These are phyloP conservation scores for Bretziella fagacearum DNA, from an alignment of 2,329 filamentous ascomycete species.

Conservation along the genomic window DNA sequence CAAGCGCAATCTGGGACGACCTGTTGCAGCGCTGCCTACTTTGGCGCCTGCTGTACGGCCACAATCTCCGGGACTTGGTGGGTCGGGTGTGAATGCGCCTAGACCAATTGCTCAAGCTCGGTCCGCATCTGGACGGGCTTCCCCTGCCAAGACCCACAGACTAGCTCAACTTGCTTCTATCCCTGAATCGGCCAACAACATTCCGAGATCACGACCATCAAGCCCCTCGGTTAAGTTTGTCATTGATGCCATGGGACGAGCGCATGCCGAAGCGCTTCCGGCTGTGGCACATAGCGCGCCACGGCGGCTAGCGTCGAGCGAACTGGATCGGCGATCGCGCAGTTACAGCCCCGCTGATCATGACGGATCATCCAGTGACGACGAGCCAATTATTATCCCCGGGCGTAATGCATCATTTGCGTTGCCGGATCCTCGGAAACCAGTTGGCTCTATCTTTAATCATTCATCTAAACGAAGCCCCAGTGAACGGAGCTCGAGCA, in stretches of 20 bases:
- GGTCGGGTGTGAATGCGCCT: slow-evolving; percentile 9
- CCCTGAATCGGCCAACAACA: slow-evolving; percentile 28
- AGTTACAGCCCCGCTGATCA: slow-evolving; percentile 22
- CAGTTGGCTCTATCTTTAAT: slow-evolving; percentile 30
- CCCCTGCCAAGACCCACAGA: slow-evolving; percentile 34
- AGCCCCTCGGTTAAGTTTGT: slow-evolving; percentile 44
- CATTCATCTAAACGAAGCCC: slow-evolving; percentile 28
- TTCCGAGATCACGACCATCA: slow-evolving; percentile 31
- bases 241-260: slow-evolving; percentile 44
- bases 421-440: slow-evolving; percentile 35
- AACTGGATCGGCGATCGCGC: slow-evolving; percentile 14
- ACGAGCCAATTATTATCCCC: slow-evolving; percentile 48
- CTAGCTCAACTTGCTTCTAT: slow-evolving; percentile 38
- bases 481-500: slow-evolving; percentile 32
- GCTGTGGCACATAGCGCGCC: background rate
- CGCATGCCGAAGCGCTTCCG: slow-evolving; percentile 32
- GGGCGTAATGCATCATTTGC: slow-evolving; percentile 40
- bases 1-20: slow-evolving; percentile 26
- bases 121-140: slow-evolving; percentile 27
- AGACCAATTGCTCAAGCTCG: slow-evolving; percentile 21
- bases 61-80: slow-evolving; percentile 11
- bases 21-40: slow-evolving; percentile 27
- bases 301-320: slow-evolving; percentile 2
- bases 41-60: slow-evolving; percentile 31
- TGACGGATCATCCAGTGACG: slow-evolving; percentile 42